phyloP scores from a whole-genome alignment of 768 basidiomycete genomes.

The Pleurotus citrinopileatus region DNA sequence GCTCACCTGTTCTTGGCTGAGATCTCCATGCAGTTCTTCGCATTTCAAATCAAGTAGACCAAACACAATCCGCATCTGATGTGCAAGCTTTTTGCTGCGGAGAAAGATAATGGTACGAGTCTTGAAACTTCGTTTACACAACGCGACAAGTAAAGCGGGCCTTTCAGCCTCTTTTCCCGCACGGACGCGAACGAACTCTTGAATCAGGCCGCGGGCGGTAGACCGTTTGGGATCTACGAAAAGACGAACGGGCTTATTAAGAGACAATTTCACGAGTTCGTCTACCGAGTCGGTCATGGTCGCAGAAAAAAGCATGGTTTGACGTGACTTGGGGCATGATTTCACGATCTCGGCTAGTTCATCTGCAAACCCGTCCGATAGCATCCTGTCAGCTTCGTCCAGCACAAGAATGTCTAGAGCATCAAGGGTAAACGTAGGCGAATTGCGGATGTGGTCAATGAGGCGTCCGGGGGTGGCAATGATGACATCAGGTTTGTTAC shows the following conservation, averaged over 20 bases:
- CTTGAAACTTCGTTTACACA: conserved; percentile 89
- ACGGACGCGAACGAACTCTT: conserved; percentile 93
- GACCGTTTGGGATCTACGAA: conserved; percentile 94
- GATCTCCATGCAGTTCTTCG: conserved; percentile 92
- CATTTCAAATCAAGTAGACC: conserved; percentile 85
- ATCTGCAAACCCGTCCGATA: conserved; percentile 92
- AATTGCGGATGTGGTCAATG: conserved; percentile 96
- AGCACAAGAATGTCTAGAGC: conserved; percentile 91
- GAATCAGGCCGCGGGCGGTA: conserved; percentile 81
- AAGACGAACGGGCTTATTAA: conserved; percentile 89
- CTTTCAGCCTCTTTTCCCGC: conserved; percentile 77
- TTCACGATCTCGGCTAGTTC: conserved; percentile 93
- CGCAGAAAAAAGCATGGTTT: conserved; percentile 98
- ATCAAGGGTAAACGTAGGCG: conserved; percentile 89
- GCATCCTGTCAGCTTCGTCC: conserved; percentile 98
- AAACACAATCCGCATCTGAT: conserved; percentile 95
- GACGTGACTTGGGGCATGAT: conserved; percentile 81
- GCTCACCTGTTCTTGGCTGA: conserved; percentile 91
- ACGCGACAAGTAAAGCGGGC: conserved; percentile 68
- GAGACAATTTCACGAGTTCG: conserved; percentile 86
- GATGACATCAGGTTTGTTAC: conserved; percentile 87
- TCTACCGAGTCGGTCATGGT: conserved; percentile 99
- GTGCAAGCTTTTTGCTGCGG: conserved; percentile 94
- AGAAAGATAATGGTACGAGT: conserved; percentile 88
- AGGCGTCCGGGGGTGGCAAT: conserved; percentile 97